These are phyloP conservation scores for Meyerozyma sp. DNA, from an alignment of 1,139 yeast species.

Conservation along the genomic window DNA sequence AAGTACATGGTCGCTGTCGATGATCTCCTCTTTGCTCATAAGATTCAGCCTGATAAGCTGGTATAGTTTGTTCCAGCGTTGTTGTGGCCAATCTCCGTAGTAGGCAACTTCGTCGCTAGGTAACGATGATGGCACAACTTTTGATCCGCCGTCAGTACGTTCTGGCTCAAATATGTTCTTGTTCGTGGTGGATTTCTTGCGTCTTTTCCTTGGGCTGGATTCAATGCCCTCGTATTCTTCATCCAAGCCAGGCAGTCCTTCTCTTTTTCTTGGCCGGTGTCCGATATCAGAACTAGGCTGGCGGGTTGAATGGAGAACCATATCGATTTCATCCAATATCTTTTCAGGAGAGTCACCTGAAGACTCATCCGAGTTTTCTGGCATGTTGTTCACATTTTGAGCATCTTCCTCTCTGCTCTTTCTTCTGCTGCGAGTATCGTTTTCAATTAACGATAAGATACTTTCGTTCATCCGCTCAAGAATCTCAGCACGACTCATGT, in stretches of 20 bases:
- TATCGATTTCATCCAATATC: constrained; percentile 18
- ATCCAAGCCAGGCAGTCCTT: neutral
- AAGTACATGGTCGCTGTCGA: constrained; percentile 6
- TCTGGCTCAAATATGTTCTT: neutral
- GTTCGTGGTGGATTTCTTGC: neutral
- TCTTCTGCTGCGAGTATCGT: constrained; percentile 4
- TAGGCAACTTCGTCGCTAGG: neutral
- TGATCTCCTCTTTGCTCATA: constrained; percentile 6
- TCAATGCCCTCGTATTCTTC: neutral
- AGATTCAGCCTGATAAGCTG: constrained; percentile 8
- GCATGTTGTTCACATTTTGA: constrained; percentile 1
- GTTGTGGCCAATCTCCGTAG: constrained; percentile 8
- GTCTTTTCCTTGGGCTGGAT: neutral
- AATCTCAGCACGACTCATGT: constrained; percentile 14
- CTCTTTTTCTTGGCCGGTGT: neutral
- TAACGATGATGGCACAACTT: neutral
- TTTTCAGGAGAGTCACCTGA: constrained; percentile 13
- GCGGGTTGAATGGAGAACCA: constrained; percentile 5
- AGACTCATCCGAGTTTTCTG: constrained; percentile 1
- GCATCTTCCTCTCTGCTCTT: neutral
- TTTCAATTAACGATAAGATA: constrained; percentile 11
- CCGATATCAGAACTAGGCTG: neutral
- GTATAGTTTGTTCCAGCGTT: constrained; percentile 8
- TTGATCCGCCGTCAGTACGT: neutral
- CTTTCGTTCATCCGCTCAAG: constrained; percentile 16